These are phyloP conservation scores for Claviceps arundinis DNA, from an alignment of 2,329 filamentous ascomycete genomes.

Conservation along the genomic window DNA sequence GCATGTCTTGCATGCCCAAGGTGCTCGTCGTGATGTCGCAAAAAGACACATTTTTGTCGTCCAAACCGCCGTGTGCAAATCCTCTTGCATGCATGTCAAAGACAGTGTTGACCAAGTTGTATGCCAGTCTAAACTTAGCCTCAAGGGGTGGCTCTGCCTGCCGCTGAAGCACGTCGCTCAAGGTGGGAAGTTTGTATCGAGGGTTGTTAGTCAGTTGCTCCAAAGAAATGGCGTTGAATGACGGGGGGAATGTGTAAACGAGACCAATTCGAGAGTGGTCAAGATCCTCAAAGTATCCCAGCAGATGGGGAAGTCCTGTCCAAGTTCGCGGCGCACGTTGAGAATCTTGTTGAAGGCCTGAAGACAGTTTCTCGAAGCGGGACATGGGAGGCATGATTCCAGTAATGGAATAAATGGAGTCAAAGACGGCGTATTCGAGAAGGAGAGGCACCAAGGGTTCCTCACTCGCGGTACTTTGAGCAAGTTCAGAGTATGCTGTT, in stretches of 20 bases:
- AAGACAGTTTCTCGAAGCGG: conserved; percentile 50
- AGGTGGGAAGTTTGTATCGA: conserved; percentile 36
- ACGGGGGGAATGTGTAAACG: conserved; percentile 58
- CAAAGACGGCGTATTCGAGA: conserved; percentile 57
- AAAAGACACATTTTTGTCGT: conserved; percentile 55
- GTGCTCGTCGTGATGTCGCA: conserved; percentile 31
- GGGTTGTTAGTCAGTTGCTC: conserved; percentile 37
- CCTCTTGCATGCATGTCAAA: conserved; percentile 59
- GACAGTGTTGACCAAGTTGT: conserved; percentile 58
- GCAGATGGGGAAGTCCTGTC: conserved; percentile 46
- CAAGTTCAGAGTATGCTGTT: conserved; percentile 37
- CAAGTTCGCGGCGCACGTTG: conserved; percentile 40
- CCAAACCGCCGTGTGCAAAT: conserved; percentile 58
- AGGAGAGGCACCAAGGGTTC: conserved; percentile 44
- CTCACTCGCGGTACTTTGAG: conserved; percentile 24
- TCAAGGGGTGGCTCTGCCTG: conserved; percentile 54
- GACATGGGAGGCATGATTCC: conserved; percentile 52
- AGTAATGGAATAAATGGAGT: conserved; percentile 47
- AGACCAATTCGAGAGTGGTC: conserved; percentile 57
- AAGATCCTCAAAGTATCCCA: conserved; percentile 65
- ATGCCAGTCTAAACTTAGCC: conserved; percentile 61
- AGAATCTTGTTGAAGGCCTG: conserved; percentile 41
- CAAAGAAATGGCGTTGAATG: conserved; percentile 45
- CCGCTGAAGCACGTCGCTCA: conserved; percentile 38
- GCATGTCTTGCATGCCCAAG: conserved; percentile 22